Evolutionary conservation across 2,329 filamentous ascomycete species (phyloP).

Genomic region (Dothistroma septosporum): DNA sequence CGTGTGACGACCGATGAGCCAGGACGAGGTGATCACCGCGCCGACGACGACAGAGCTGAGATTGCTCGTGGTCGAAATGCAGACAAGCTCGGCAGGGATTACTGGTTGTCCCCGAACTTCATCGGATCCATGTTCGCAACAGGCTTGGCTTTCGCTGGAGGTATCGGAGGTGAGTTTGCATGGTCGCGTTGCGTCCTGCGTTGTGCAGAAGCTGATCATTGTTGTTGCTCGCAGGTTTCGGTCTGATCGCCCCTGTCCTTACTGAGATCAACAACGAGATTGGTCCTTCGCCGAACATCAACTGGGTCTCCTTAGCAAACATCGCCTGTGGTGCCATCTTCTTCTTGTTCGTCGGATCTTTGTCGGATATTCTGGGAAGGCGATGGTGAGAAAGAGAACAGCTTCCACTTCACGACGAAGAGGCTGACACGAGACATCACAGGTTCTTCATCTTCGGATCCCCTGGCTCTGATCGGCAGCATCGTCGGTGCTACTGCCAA

Average conservation of each 20-base stretch:
- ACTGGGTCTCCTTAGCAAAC: slow-evolving; percentile 38
- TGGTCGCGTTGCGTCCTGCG: too few relatives aligned
- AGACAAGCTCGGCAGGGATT: slow-evolving; percentile 23
- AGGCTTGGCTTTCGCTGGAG: slow-evolving; percentile 27
- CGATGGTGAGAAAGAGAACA: slow-evolving; percentile 16
- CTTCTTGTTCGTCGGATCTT: slow-evolving; percentile 37
- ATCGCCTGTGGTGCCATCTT: slow-evolving; percentile 36
- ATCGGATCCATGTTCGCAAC: slow-evolving; percentile 27
- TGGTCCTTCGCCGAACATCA: slow-evolving; percentile 37
- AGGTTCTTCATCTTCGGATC: slow-evolving; percentile 36
- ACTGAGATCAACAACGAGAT: slow-evolving; percentile 37
- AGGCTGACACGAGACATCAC: too few relatives aligned
- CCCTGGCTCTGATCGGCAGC: slow-evolving; percentile 34
- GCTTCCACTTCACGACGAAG: too few relatives aligned
- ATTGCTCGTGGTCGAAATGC: slow-evolving; percentile 24
- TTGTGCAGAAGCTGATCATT: too few relatives aligned
- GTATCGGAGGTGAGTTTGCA: slow-evolving; percentile 23
- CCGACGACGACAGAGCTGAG: slow-evolving; percentile 24
- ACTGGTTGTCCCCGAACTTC: slow-evolving; percentile 27
- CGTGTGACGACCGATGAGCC: not conserved
- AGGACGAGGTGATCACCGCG: slow-evolving; percentile 21
- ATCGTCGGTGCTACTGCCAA: slow-evolving; percentile 35
- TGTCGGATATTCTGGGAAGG: slow-evolving; percentile 39
- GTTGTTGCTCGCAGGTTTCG: slow-evolving; percentile 17
- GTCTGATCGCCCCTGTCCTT: slow-evolving; percentile 25